Percentiles rank a stretch among this genome's conserved stretches.
Evolutionary conservation across 768 basidiomycete genomes (phyloP).

Genomic region (Mrakia gelida): DNA sequence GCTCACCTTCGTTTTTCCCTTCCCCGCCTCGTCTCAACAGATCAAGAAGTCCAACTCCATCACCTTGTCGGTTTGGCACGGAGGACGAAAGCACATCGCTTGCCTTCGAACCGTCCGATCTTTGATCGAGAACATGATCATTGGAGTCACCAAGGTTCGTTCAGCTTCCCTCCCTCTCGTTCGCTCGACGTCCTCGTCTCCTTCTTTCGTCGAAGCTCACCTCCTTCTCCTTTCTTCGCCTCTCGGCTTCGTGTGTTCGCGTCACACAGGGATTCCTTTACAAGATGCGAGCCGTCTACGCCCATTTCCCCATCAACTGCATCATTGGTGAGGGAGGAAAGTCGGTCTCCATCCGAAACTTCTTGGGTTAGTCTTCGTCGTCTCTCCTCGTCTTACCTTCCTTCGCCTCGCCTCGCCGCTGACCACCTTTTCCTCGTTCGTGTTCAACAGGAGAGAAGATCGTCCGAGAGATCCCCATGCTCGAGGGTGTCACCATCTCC

Average conservation of each 20-base stretch:
- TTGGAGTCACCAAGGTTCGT: slow-evolving; percentile 85
- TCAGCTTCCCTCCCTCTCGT: background rate
- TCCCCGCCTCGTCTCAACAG: slow-evolving; percentile 27
- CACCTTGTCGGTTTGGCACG: slow-evolving; percentile 94
- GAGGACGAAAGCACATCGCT: slow-evolving; percentile 95
- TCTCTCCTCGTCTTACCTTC: background rate
- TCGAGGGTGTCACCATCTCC: slow-evolving; percentile 72
- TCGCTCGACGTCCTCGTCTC: too few species aligned
- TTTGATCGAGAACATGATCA: slow-evolving; percentile 95
- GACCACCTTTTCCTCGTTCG: background rate
- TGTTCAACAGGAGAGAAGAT: slow-evolving; percentile 54
- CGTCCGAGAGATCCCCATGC: slow-evolving; percentile 87
- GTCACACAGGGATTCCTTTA: slow-evolving; percentile 83
- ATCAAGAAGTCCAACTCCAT: slow-evolving; percentile 62
- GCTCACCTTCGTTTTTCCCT: slow-evolving; percentile 8
- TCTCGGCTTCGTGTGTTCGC: too few species aligned
- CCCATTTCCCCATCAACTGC: slow-evolving; percentile 99
- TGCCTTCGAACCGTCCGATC: slow-evolving; percentile 95
- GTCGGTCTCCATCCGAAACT: slow-evolving; percentile 85
- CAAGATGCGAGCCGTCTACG: slow-evolving; percentile 99
- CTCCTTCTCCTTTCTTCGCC: background rate
- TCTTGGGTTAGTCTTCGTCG: slow-evolving; percentile 45
- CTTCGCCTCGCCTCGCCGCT: background rate
- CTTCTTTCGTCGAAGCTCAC: background rate
- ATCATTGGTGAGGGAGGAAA: slow-evolving; percentile 75